phyloP scores from a whole-genome alignment of 257 asterid genomes.

The Solanum microdontum region DNA sequence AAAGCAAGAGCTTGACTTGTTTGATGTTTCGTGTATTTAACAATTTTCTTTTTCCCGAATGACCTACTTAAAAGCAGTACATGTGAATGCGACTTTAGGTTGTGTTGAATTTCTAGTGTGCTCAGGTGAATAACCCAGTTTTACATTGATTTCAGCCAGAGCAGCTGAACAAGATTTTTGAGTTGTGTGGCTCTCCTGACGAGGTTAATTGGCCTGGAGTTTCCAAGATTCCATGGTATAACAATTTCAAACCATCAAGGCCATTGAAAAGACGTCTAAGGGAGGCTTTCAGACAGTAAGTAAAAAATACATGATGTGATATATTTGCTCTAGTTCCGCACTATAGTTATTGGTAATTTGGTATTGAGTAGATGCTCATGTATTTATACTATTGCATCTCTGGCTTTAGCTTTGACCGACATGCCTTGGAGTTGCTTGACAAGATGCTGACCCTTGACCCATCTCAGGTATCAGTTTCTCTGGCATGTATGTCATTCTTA shows the following conservation, averaged over 20 bases:
- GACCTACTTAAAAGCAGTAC: neutral
- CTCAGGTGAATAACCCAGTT: neutral
- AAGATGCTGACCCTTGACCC: constrained; percentile 85
- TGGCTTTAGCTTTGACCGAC: constrained; percentile 66
- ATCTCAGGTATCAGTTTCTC: constrained; percentile 47
- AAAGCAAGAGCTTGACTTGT: neutral
- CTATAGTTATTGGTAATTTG: neutral
- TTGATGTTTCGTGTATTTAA: neutral
- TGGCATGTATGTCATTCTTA: neutral
- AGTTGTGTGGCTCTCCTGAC: constrained; percentile 97
- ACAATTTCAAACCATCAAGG: constrained; percentile 81
- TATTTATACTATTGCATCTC: neutral
- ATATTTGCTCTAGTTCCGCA: neutral
- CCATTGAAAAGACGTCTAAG: constrained; percentile 78
- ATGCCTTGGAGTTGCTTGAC: constrained; percentile 88
- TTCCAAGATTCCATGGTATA: constrained; percentile 91
- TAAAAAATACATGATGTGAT: neutral
- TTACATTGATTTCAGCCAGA: constrained; percentile 55
- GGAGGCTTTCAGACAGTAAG: constrained; percentile 85
- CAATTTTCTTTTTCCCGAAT: neutral
- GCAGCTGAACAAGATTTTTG: constrained; percentile 82
- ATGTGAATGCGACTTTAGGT: neutral
- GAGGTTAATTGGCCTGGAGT: constrained; percentile 97
- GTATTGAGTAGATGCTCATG: neutral
- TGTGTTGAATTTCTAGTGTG: neutral